Conservation (phyloP, 495 filamentous ascomycete genomes). For the Pyrenopolyporus hunteri region DNA sequence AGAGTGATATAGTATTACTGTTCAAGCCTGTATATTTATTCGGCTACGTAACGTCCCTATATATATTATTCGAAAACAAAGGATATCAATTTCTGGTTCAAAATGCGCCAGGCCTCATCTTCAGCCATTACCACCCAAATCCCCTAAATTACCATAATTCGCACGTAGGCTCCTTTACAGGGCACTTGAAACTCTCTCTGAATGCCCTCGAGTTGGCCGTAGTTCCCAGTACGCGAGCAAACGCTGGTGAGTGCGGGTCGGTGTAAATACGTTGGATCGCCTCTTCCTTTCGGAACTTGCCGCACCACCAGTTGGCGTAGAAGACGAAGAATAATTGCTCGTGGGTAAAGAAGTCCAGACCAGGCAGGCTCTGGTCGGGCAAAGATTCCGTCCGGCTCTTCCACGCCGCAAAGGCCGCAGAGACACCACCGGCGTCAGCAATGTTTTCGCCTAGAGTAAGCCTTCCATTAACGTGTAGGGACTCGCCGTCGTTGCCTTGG, state of each 20-base stretch:
- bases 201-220: constrained; percentile 73
- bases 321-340: constrained; percentile 77
- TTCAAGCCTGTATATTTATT: no score
- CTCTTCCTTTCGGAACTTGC: constrained; percentile 63
- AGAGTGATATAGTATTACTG: no score
- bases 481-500: constrained; percentile 57
- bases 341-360: constrained; percentile 67
- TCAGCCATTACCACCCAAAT: neutral
- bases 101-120: neutral
- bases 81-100: constrained; percentile 16
- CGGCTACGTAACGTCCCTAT: no score
- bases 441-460: constrained; percentile 78
- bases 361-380: constrained; percentile 66
- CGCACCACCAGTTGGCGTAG: constrained; percentile 73
- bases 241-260: constrained; percentile 69
- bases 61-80: constrained; percentile 17
- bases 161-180: constrained; percentile 67
- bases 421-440: constrained; percentile 74
- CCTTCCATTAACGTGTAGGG: constrained; percentile 69
- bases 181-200: constrained; percentile 69
- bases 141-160: constrained; percentile 64
- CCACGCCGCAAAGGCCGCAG: constrained; percentile 71
- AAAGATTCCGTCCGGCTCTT: constrained; percentile 56
- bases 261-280: constrained; percentile 62
- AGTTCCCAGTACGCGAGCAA: constrained; percentile 65